These are phyloP conservation scores for Trametes meyenii DNA, from an alignment of 768 basidiomycete species.

Conservation along the genomic window DNA sequence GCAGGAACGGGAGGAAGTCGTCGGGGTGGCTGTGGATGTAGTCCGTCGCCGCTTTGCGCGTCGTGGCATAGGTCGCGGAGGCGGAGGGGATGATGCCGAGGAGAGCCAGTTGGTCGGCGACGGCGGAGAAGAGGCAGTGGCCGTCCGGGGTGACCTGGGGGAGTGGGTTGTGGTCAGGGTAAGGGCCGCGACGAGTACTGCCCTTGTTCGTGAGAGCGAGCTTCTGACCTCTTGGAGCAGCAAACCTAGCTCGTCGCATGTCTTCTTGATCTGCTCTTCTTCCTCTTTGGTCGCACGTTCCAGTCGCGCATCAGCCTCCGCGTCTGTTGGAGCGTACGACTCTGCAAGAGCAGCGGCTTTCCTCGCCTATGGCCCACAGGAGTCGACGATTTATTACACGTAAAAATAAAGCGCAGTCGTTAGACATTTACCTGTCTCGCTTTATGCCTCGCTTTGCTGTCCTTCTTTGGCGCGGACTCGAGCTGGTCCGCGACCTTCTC, in stretches of 20 bases:
- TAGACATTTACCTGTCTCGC: conserved; percentile 63
- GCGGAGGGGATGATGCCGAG: conserved; percentile 63
- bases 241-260: conserved; percentile 67
- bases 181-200: background rate
- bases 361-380: conserved; percentile 52
- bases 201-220: background rate
- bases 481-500: conserved; percentile 32
- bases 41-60: conserved; percentile 71
- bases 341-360: conserved; percentile 70
- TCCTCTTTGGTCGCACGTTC: conserved; percentile 71
- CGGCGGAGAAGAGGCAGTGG: conserved; percentile 92
- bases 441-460: conserved; percentile 62
- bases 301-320: conserved; percentile 59
- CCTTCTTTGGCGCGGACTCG: conserved; percentile 46
- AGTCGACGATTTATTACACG: background rate
- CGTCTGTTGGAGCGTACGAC: conserved; percentile 52
- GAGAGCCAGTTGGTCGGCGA: conserved; percentile 88
- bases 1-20: conserved; percentile 93
- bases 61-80: conserved; percentile 59
- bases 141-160: conserved; percentile 89
- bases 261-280: conserved; percentile 59
- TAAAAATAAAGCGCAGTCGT: too few species aligned
- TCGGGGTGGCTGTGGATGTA: conserved; percentile 84
- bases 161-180: background rate
- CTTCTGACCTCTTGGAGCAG: conserved; percentile 63